Percentiles rank a stretch among this genome's conserved stretches.
These are phyloP conservation scores for Globisporangium iwayamae DNA, from an alignment of 352 stramenopile species.

Conservation along the genomic window DNA sequence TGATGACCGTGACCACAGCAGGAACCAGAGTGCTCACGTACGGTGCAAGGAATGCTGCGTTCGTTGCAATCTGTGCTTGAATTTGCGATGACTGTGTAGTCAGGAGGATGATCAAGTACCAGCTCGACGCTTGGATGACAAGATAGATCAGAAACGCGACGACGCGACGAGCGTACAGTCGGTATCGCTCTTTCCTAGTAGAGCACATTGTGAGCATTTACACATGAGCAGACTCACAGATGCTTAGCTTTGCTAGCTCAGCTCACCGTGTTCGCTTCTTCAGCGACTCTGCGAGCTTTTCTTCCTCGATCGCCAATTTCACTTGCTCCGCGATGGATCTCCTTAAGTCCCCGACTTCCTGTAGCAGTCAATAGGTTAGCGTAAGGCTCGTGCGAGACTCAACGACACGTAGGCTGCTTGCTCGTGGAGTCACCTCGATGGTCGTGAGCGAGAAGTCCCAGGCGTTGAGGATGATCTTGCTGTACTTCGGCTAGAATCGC, in stretches of 20 bases:
- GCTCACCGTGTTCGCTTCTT: constrained; percentile 44
- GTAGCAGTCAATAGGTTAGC: background rate
- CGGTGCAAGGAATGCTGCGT: constrained; percentile 38
- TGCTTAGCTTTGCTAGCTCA: background rate
- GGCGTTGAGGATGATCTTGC: constrained; percentile 59
- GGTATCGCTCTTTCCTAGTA: constrained; percentile 45
- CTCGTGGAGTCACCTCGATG: constrained; percentile 23
- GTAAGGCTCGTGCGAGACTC: background rate
- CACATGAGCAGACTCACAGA: background rate
- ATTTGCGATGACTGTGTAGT: constrained; percentile 68
- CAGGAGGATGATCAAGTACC: constrained; percentile 71
- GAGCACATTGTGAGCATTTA: background rate
- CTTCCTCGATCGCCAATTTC: constrained; percentile 50
- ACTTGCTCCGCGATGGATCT: constrained; percentile 61
- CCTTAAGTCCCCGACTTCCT: constrained; percentile 59
- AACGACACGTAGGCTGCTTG: background rate
- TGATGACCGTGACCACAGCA: constrained; percentile 70
- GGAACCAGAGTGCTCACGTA: constrained; percentile 69
- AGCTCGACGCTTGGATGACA: constrained; percentile 55
- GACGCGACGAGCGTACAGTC: constrained; percentile 45
- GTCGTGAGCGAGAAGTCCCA: constrained; percentile 65
- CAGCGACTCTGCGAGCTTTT: constrained; percentile 47
- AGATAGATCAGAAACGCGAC: constrained; percentile 59
- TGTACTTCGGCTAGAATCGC: constrained; percentile 43
- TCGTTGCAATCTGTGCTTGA: constrained; percentile 35